phyloP scores from a whole-genome alignment of 352 stramenopile genomes.

The Pythium plurisporium region DNA sequence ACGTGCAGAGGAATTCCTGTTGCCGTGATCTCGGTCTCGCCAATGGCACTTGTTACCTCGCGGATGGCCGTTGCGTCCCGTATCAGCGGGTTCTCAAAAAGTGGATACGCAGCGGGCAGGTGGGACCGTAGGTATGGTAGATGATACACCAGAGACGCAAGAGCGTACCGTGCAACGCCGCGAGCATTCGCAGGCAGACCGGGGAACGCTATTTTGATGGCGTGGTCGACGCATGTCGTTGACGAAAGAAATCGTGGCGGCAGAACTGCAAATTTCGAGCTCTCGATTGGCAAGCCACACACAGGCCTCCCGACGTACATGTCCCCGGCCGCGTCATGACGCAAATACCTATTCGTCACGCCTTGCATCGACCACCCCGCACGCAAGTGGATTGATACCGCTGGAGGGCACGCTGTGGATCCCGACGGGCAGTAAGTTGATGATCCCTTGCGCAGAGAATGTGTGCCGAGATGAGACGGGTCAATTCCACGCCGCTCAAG shows the following conservation, averaged over 20 bases:
- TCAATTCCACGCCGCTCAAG: constrained; percentile 18
- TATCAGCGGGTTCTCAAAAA: constrained; percentile 1
- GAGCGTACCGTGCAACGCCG: not conserved
- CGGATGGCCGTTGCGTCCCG: not conserved
- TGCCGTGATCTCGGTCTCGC: constrained; percentile 1
- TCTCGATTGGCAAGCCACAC: constrained; percentile 18
- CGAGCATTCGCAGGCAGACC: constrained; percentile 3
- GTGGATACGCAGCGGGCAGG: not conserved
- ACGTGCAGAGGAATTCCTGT: constrained; percentile 4
- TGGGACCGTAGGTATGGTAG: not conserved
- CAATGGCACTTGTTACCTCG: not conserved
- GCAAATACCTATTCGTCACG: constrained; percentile 23
- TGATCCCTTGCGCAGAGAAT: constrained; percentile 27
- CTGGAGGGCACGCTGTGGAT: constrained; percentile 19
- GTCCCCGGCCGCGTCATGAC: constrained; percentile 21
- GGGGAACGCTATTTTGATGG: constrained; percentile 4
- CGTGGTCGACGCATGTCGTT: not conserved
- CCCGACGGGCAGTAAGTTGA: constrained; percentile 18
- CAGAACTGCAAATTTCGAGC: constrained; percentile 15
- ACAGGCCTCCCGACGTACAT: constrained; percentile 24
- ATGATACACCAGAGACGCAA: constrained; percentile 1
- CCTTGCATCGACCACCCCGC: constrained; percentile 20
- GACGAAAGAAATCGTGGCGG: constrained; percentile 4
- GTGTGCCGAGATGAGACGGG: constrained; percentile 10
- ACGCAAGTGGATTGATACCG: constrained; percentile 19